phyloP scores from a whole-genome alignment of 2,329 filamentous ascomycete species.

The Alternaria sp. region DNA sequence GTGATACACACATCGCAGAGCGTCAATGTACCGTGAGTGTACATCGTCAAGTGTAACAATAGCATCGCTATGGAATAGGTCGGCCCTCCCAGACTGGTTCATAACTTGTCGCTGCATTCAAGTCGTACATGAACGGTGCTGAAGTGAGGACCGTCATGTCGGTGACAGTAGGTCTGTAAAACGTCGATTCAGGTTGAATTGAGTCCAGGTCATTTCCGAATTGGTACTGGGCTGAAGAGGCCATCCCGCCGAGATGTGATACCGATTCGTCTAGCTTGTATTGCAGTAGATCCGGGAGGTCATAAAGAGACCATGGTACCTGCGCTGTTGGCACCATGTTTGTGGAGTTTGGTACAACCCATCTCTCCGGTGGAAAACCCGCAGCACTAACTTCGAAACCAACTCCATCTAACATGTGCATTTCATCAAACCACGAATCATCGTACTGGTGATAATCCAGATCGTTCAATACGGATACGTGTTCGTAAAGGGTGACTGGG shows the following conservation, averaged over 20 bases:
- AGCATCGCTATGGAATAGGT: constrained; percentile 52
- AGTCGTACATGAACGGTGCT: constrained; percentile 51
- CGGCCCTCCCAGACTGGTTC: constrained; percentile 54
- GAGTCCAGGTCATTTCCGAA: constrained; percentile 17
- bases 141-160: constrained; percentile 45
- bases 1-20: background rate
- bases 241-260: constrained; percentile 27
- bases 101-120: constrained; percentile 36
- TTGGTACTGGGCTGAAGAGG: constrained; percentile 36
- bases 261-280: constrained; percentile 19
- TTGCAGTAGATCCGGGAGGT: constrained; percentile 28
- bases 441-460: constrained; percentile 32
- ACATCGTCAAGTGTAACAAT: background rate
- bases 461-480: constrained; percentile 27
- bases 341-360: constrained; percentile 28
- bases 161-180: constrained; percentile 56
- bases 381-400: constrained; percentile 33
- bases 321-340: constrained; percentile 26
- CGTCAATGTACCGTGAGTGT: background rate
- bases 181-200: constrained; percentile 58
- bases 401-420: constrained; percentile 31
- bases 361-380: constrained; percentile 33
- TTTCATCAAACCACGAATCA: constrained; percentile 37
- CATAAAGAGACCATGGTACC: constrained; percentile 30
- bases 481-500: constrained; percentile 34